Base-by-base conservation (phyloP, 495 filamentous ascomycete genomes). In the Neurospora intermedia region DNA sequence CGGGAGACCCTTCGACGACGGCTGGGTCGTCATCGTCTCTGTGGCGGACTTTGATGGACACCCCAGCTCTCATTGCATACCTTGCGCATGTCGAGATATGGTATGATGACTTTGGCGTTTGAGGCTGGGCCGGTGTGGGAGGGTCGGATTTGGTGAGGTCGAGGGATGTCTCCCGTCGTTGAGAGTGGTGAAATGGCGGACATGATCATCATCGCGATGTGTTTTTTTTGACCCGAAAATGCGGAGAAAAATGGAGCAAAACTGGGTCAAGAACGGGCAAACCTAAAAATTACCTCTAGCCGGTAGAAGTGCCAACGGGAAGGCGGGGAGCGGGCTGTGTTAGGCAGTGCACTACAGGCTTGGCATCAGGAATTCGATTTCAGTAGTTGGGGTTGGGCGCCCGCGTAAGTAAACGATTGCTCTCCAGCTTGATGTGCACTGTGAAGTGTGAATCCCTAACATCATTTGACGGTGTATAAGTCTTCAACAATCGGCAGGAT, bases 401-500 rank as follows among this genome's bases (percentile, higher is more conserved):
- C 15, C 15, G 15, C 6, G 13, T 35, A 31, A 62, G 11, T 35
- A 31, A 62, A 35, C 2, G 35, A 3, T 27, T 27, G 6, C 16
- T 1, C 31, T 1, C 20, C 27, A 9, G 23, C 54, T 18, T 9
- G 3, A 7, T 18, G 54, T 62, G 15, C 1, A 0, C 3, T 6
- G 0, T 1, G 0, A 54, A 0, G 1, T 6, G 0, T 1, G 0
- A 54, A 13, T 23, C 10, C 0, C 0, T 54, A 54, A 54, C 10
- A 23, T 0, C 20, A 54, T 6, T 0, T 0, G 27, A 31, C n/a
- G 27, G 27, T 31, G 1, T 27, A 27, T 15, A 59, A 59, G 20
- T 59, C 48, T 31, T 31, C 2, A 31, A 31, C 1, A 2, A 31
- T 31, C 27, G 27, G 27, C 27, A 31, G 27, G 27, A 31, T 2